A percentile compares a stretch with the other conserved stretches of the same genome.
phyloP scores from a whole-genome alignment of 345 rosid species.

The Geranium brycei region DNA sequence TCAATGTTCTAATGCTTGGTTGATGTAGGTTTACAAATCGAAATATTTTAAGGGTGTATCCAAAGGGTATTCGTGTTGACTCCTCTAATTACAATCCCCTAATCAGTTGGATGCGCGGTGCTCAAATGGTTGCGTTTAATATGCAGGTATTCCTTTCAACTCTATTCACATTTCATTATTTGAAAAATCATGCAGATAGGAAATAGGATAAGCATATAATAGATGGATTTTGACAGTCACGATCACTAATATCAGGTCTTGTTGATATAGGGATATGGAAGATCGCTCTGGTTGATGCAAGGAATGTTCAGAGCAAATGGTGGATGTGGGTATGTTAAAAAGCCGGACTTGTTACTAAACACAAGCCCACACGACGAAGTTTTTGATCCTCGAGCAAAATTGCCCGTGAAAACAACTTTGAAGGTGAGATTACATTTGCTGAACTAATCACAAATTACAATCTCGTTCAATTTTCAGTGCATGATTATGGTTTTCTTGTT shows the following conservation, averaged over 20 bases:
- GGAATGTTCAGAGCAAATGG: constrained; percentile 37
- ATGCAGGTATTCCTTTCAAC: constrained; percentile 22
- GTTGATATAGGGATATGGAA: constrained; percentile 22
- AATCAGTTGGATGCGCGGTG: constrained; percentile 36
- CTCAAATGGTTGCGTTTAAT: constrained; percentile 42
- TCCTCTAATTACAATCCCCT: constrained; percentile 32
- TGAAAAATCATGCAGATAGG: too few relatives aligned
- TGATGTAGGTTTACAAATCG: constrained; percentile 25
- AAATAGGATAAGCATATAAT: too few relatives aligned
- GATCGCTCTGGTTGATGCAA: constrained; percentile 36
- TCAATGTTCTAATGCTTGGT: neutral
- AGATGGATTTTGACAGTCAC: too few relatives aligned
- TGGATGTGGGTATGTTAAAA: constrained; percentile 32
- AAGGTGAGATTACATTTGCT: constrained; percentile 13
- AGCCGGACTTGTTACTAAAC: constrained; percentile 29
- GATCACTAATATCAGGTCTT: too few relatives aligned
- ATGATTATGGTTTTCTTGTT: neutral
- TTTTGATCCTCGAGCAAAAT: constrained; percentile 23
- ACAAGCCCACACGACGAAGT: constrained; percentile 11
- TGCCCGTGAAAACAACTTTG: constrained; percentile 21
- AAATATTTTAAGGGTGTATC: constrained; percentile 30
- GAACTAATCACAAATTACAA: neutral
- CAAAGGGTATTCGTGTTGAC: constrained; percentile 22
- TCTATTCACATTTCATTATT: too few relatives aligned
- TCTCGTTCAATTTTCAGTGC: neutral